These are phyloP conservation scores for Quercus rubra DNA, from an alignment of 306 rosid genomes.

Conservation along the genomic window DNA sequence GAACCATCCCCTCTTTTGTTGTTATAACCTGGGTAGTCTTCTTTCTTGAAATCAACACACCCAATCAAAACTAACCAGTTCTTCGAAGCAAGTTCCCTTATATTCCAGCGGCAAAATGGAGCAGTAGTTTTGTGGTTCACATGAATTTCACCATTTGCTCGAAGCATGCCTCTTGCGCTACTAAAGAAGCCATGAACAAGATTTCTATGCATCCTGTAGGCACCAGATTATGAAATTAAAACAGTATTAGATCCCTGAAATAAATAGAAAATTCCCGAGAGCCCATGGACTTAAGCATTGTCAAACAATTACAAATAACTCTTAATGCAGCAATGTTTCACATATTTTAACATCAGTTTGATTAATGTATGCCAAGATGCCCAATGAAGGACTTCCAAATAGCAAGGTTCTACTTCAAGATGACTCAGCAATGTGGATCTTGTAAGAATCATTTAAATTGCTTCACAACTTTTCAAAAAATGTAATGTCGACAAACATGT, in stretches of 20 bases:
- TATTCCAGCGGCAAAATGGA: constrained; percentile 40
- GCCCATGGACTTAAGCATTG: neutral
- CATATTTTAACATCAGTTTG: neutral
- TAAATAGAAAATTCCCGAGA: neutral
- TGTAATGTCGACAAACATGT: no score
- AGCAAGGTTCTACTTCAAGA: no score
- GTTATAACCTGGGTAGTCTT: constrained; percentile 49
- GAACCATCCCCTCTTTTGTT: constrained; percentile 49
- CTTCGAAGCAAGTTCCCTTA: constrained; percentile 29
- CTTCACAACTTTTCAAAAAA: no score
- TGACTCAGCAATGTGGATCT: no score
- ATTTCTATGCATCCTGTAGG: constrained; percentile 45
- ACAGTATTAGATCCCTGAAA: neutral
- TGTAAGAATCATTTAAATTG: no score
- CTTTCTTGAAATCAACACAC: constrained; percentile 36
- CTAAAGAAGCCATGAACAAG: constrained; percentile 47
- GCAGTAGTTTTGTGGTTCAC: constrained; percentile 49
- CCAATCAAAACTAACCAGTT: constrained; percentile 22
- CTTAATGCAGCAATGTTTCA: neutral
- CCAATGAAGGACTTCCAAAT: neutral
- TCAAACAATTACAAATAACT: neutral
- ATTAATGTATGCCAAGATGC: neutral
- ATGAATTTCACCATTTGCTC: constrained; percentile 50
- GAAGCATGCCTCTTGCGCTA: constrained; percentile 49
- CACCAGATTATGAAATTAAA: neutral